Base-by-base conservation (phyloP, 2,329 filamentous ascomycete genomes). In the Talaromyces amestolkiae region DNA sequence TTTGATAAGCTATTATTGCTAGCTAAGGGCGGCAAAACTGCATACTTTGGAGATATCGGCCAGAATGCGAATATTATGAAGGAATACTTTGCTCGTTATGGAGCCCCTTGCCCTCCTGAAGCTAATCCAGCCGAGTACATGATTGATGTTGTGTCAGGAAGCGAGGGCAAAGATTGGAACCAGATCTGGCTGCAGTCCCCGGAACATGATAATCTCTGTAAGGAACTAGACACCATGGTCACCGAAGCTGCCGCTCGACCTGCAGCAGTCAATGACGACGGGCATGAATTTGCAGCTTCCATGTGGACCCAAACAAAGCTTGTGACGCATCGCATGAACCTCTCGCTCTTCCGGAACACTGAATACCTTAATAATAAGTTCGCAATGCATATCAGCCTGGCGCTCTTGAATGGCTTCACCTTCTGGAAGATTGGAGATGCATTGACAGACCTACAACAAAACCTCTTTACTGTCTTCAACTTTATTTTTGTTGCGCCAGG, bases 381-480 rank as follows among this genome's bases (percentile, higher is more conserved):
- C 60, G 79, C 80, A 63, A 77, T 87, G 3, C 84, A 86, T 69
- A 81, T 86, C 58, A 76, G 80, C 39, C 81, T 80, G 45, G 76
- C 80, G 17, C 67, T 82, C 3, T 83, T 84, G 70, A 81, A 83
- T 58, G 79, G 75, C 1, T 79, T 86, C 58, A 82, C 89, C 0
- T 92, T 91, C 79, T 92, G 85, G 83, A 81, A 87, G 70, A 84
- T 91, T 1, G 88, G 89, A 87, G 70, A 84, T 91, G 1, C 88
- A 88, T 80, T 90, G 58, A 79, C 82, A 7, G 88, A 90, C 69
- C 85, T 92, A 81, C 89, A 92, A 72, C 86, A 90, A 74, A 84
- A 88, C 66, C 86, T 92, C 80, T 93, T 93, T 78, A 88, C 88
- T 0, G 77, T 81, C 58, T 91, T 91, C 75, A 75, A 90, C 22